These are phyloP conservation scores for Fusarium vanettenii DNA, from an alignment of 2,329 filamentous ascomycete genomes.

Conservation along the genomic window DNA sequence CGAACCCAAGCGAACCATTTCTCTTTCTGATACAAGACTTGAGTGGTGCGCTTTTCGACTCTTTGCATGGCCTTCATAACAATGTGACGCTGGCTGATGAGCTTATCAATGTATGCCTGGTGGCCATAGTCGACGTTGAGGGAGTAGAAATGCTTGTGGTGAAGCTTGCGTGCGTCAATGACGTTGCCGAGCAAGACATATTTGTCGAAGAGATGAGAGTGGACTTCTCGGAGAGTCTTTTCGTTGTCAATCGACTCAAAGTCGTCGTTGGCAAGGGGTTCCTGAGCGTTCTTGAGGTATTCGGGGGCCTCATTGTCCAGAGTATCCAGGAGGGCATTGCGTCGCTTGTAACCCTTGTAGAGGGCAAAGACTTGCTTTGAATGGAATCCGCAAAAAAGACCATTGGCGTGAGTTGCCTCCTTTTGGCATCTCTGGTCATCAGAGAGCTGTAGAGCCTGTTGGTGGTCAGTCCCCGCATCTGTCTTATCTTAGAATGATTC, in stretches of 20 bases:
- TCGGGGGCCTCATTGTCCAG: constrained; percentile 27
- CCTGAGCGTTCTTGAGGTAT: constrained; percentile 16
- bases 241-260: constrained; percentile 27
- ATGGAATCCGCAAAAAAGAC: constrained; percentile 42
- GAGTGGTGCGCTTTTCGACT: constrained; percentile 27
- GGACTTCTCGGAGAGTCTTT: constrained; percentile 19
- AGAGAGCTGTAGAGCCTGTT: constrained; percentile 30
- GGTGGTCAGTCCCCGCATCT: not conserved
- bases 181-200: constrained; percentile 38
- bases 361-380: constrained; percentile 37
- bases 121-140: constrained; percentile 41
- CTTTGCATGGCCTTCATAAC: constrained; percentile 28
- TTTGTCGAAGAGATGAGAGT: constrained; percentile 38
- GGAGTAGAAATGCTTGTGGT: constrained; percentile 43
- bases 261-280: constrained; percentile 37
- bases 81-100: constrained; percentile 36
- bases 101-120: constrained; percentile 42
- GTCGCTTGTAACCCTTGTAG: constrained; percentile 43
- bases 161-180: constrained; percentile 41
- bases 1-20: constrained; percentile 42
- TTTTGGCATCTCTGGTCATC: constrained; percentile 70
- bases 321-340: constrained; percentile 38
- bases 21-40: constrained; percentile 39
- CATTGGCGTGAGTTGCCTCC: constrained; percentile 46
- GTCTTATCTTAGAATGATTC: accelerated